Percentiles rank a stretch among this genome's conserved stretches.
Evolutionary conservation across 192 early-diverging fungal genomes (phyloP).

Genomic region (Backusella macrospora): DNA sequence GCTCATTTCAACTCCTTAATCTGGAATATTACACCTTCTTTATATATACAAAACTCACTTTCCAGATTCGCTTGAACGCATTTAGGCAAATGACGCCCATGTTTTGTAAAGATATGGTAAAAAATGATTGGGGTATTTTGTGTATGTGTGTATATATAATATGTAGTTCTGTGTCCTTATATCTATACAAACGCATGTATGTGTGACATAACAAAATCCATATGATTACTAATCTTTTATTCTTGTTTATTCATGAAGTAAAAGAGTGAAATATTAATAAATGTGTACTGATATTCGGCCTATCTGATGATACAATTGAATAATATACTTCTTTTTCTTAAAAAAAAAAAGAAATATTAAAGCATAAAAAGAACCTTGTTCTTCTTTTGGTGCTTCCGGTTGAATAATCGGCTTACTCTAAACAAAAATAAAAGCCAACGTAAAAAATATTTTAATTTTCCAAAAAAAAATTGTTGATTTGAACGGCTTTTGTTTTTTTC

Average conservation of each 20-base stretch:
- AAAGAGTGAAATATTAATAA: too few relatives aligned
- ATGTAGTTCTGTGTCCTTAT: too few relatives aligned
- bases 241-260: background rate
- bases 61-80: background rate
- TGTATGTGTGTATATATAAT: too few relatives aligned
- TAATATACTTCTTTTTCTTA: background rate
- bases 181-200: too few relatives aligned
- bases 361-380: background rate
- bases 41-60: background rate
- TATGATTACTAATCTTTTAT: background rate
- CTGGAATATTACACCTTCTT: background rate
- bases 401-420: background rate
- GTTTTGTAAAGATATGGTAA: background rate
- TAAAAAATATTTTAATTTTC: background rate
- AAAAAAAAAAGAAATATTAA: too few relatives aligned
- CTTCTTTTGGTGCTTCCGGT: background rate
- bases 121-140: background rate
- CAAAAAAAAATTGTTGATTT: too few relatives aligned
- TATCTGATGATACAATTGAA: background rate
- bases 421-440: background rate
- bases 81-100: conserved; percentile 5
- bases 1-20: conserved; percentile 6
- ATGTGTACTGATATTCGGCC: background rate
- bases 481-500: background rate
- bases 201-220: conserved; percentile 1